These are phyloP conservation scores for Sphagnum contortum DNA, from an alignment of 225 moss, liverwort and hornwort species.

Conservation along the genomic window DNA sequence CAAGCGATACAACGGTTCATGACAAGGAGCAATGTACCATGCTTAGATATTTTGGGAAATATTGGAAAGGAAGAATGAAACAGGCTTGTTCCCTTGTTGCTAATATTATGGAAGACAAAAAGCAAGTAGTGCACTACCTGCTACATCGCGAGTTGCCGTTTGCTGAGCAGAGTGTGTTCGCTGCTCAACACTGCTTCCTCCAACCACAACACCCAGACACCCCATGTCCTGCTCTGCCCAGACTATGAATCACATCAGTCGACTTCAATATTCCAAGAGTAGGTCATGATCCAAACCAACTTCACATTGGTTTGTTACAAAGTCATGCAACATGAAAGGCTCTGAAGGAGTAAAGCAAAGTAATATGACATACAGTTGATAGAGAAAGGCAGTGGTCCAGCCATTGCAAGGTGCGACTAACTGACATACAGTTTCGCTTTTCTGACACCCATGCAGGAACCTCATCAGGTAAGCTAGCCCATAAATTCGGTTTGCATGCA, in stretches of 20 bases:
- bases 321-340: too few species aligned
- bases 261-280: too few species aligned
- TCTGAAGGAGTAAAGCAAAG: too few species aligned
- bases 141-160: conserved; percentile 62
- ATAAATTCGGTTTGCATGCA: conserved; percentile 72
- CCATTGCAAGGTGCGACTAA: conserved; percentile 89
- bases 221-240: conserved; percentile 47
- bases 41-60: too few species aligned
- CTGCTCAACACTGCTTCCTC: conserved; percentile 52
- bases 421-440: conserved; percentile 77
- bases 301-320: too few species aligned
- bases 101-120: neutral
- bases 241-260: neutral
- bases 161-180: conserved; percentile 71
- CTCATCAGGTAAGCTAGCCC: conserved; percentile 88
- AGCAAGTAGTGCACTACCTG: conserved; percentile 27
- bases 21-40: too few species aligned
- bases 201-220: conserved; percentile 79
- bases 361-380: conserved; percentile 65
- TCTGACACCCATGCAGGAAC: conserved; percentile 63
- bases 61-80: too few species aligned
- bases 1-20: too few species aligned
- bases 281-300: too few species aligned
- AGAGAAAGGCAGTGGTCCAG: conserved; percentile 92
- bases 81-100: too few species aligned